Conservation (phyloP, 805 yeast genomes). For the Crinitomyces ghanaensis region DNA sequence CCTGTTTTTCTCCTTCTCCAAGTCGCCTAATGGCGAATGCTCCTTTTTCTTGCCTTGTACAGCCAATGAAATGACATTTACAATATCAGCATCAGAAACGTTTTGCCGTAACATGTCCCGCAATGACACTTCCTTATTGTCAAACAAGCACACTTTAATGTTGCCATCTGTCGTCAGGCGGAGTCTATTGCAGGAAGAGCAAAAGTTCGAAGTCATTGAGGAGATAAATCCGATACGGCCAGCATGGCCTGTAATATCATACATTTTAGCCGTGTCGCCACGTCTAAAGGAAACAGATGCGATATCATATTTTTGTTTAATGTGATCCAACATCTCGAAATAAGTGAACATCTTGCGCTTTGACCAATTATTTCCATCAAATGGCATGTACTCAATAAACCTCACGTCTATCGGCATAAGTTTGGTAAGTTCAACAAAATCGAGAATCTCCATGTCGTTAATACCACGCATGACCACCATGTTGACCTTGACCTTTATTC, state of each 20-base stretch:
- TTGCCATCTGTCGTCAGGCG: constrained; percentile 44
- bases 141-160: constrained; percentile 43
- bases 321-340: constrained; percentile 31
- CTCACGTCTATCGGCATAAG: constrained; percentile 35
- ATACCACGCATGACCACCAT: constrained; percentile 39
- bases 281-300: constrained; percentile 16
- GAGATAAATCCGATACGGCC: constrained; percentile 44
- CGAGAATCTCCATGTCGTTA: constrained; percentile 41
- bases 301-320: constrained; percentile 26
- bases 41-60: constrained; percentile 37
- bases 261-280: constrained; percentile 44
- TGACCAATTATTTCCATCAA: constrained; percentile 45
- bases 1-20: constrained; percentile 37
- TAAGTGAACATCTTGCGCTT: constrained; percentile 34
- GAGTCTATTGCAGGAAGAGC: constrained; percentile 41
- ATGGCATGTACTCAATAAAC: constrained; percentile 50
- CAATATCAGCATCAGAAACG: constrained; percentile 27
- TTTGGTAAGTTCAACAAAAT: constrained; percentile 35
- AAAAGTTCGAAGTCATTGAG: constrained; percentile 44
- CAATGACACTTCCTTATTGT: constrained; percentile 38
- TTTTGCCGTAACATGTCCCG: constrained; percentile 34
- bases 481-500: constrained; percentile 37
- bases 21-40: constrained; percentile 41
- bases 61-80: constrained; percentile 34
- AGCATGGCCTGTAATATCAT: constrained; percentile 29